Percentiles rank a stretch among this genome's conserved stretches.
phyloP scores from a whole-genome alignment of 805 yeast genomes.

The Middelhovenomyces tepae region DNA sequence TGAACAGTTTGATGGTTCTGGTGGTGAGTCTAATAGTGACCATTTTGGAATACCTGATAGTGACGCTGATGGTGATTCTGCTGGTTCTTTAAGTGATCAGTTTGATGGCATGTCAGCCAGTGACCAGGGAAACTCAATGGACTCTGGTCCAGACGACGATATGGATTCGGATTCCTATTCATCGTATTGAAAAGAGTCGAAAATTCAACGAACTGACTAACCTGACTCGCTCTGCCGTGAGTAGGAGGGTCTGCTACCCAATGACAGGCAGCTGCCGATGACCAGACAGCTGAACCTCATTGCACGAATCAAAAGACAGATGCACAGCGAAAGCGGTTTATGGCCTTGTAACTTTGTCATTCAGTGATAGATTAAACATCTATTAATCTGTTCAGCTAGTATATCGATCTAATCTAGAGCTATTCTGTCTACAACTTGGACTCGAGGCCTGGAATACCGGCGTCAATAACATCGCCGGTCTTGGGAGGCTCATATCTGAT shows the following conservation, averaged over 20 bases:
- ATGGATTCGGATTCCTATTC: neutral
- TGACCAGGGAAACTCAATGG: constrained; percentile 2
- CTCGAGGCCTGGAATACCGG: constrained; percentile 10
- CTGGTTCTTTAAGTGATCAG: constrained; percentile 1
- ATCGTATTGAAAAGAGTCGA: neutral
- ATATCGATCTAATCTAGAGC: neutral
- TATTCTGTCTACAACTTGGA: constrained; percentile 6
- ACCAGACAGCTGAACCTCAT: no score
- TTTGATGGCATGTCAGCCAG: constrained; percentile 2
- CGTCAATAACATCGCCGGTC: no score
- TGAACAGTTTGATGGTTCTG: constrained; percentile 3
- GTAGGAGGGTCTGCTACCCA: no score
- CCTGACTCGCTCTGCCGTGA: no score
- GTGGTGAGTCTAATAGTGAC: constrained; percentile 2
- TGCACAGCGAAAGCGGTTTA: neutral
- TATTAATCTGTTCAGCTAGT: neutral
- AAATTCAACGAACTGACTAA: no score
- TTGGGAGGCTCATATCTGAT: constrained; percentile 31
- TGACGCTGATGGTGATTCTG: constrained; percentile 10
- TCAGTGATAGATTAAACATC: neutral
- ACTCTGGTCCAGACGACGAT: constrained; percentile 3
- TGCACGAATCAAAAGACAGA: neutral
- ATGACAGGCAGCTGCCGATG: no score
- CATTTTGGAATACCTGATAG: no score
- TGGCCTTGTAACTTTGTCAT: neutral